These are phyloP conservation scores for Chlamydomonas reinhardtii DNA, from an alignment of 163 green algal species.

Conservation along the genomic window DNA sequence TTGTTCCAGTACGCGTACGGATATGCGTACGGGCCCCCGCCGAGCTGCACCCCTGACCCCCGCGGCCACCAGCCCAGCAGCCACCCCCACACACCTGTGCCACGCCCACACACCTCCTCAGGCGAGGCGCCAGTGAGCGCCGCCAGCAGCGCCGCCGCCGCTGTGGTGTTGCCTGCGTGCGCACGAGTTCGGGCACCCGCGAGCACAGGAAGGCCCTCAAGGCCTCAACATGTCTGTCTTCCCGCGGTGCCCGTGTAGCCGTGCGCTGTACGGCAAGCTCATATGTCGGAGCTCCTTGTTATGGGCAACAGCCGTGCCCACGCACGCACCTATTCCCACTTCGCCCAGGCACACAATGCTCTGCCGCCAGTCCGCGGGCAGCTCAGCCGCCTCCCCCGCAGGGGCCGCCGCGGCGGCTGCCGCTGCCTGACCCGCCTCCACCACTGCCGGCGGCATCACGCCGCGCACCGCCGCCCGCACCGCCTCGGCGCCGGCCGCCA, in stretches of 20 bases:
- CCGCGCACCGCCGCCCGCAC: conserved; percentile 34
- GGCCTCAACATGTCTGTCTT: too few relatives aligned
- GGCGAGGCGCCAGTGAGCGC: conserved; percentile 56
- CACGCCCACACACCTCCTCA: conserved; percentile 57
- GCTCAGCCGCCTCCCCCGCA: not conserved
- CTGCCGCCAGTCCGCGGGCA: not conserved
- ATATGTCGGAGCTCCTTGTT: too few relatives aligned
- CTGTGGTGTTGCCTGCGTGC: conserved; percentile 75
- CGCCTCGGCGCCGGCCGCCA: conserved; percentile 50
- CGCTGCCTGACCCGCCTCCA: not conserved
- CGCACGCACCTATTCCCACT: conserved; percentile 11
- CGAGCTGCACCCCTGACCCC: not conserved
- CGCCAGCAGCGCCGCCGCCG: conserved; percentile 36
- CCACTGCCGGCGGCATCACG: not conserved
- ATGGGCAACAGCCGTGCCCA: too few relatives aligned
- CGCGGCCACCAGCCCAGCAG: too few relatives aligned
- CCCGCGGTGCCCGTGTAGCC: too few relatives aligned
- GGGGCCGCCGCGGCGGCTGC: not conserved
- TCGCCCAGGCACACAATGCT: conserved; percentile 45
- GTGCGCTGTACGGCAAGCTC: too few relatives aligned
- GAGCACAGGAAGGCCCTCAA: too few relatives aligned
- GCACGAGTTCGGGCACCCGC: too few relatives aligned
- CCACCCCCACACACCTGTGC: conserved; percentile 46
- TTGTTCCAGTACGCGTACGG: too few relatives aligned
- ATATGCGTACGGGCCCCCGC: too few relatives aligned